A percentile compares a stretch with the other conserved stretches of the same genome.
Conservation (phyloP, 805 yeast species). For the Pichia scutulata region DNA sequence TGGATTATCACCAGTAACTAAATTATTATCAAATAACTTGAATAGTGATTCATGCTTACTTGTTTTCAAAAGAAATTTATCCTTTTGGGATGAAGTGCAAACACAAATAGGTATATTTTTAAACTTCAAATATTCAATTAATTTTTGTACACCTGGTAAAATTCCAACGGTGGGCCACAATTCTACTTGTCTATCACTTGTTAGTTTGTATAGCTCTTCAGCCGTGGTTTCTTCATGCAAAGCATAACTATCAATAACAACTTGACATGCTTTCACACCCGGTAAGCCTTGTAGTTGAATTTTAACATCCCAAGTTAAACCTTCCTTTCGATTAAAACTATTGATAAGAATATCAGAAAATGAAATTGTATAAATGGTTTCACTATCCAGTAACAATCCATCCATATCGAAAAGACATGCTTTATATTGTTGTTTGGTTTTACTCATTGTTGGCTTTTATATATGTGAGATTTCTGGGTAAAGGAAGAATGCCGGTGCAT, state of each 20-base stretch:
- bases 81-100: slow-evolving; percentile 73
- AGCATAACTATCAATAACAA: slow-evolving; percentile 59
- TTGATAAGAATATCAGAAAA: slow-evolving; percentile 56
- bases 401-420: slow-evolving; percentile 68
- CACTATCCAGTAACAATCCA: slow-evolving; percentile 87
- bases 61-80: slow-evolving; percentile 66
- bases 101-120: slow-evolving; percentile 71
- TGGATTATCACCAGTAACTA: slow-evolving; percentile 84
- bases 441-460: not conserved
- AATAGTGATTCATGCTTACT: slow-evolving; percentile 53
- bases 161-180: slow-evolving; percentile 60
- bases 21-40: slow-evolving; percentile 50
- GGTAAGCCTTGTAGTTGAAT: slow-evolving; percentile 86
- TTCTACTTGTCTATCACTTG: slow-evolving; percentile 44
- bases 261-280: slow-evolving; percentile 63
- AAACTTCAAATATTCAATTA: slow-evolving; percentile 46
- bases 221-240: slow-evolving; percentile 50
- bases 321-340: slow-evolving; percentile 49
- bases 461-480: not conserved
- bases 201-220: slow-evolving; percentile 50
- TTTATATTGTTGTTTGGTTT: slow-evolving; percentile 10
- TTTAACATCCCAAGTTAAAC: slow-evolving; percentile 87
- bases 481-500: not conserved
- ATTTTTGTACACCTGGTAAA: slow-evolving; percentile 79
- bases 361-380: slow-evolving; percentile 80